A percentile compares a stretch with the other conserved stretches of the same genome.
phyloP scores from a whole-genome alignment of 129 eudicot genomes.

The Gnaphalium uliginosum region DNA sequence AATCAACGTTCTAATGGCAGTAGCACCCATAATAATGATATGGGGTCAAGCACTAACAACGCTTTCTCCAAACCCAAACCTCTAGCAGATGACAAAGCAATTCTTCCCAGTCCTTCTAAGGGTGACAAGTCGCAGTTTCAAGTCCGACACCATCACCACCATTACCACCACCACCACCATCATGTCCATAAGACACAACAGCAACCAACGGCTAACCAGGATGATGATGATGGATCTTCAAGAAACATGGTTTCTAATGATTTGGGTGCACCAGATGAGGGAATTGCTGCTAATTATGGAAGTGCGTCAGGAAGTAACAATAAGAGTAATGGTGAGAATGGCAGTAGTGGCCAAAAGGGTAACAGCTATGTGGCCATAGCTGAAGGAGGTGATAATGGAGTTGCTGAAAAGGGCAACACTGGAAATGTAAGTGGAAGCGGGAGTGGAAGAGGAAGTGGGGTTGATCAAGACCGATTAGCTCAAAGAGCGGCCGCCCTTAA shows the following conservation, averaged over 20 bases:
- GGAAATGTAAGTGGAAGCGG: constrained; percentile 35
- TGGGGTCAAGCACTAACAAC: constrained; percentile 70
- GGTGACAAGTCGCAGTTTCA: constrained; percentile 30
- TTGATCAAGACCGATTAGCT: constrained; percentile 50
- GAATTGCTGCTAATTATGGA: constrained; percentile 61
- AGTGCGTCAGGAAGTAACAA: constrained; percentile 71
- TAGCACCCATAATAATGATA: constrained; percentile 60
- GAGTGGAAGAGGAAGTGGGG: constrained; percentile 46
- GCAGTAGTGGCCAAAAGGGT: constrained; percentile 43
- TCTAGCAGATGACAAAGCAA: constrained; percentile 34
- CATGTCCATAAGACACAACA: constrained; percentile 43
- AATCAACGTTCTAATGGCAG: constrained; percentile 55
- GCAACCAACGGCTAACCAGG: constrained; percentile 36
- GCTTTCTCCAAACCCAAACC: constrained; percentile 45
- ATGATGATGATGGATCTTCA: constrained; percentile 29
- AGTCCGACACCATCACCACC: constrained; percentile 53
- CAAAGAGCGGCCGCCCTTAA: constrained; percentile 62
- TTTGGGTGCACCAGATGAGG: constrained; percentile 36
- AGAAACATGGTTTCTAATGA: constrained; percentile 31
- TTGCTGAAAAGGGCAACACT: constrained; percentile 36
- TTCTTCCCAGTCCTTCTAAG: constrained; percentile 33
- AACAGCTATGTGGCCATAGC: constrained; percentile 36
- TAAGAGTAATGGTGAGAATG: constrained; percentile 53
- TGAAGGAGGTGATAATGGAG: constrained; percentile 57
- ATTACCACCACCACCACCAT: constrained; percentile 53